Evolutionary conservation across 1,284 basidiomycete species (phyloP).

Genomic region (Ceratobasidium theobromae): DNA sequence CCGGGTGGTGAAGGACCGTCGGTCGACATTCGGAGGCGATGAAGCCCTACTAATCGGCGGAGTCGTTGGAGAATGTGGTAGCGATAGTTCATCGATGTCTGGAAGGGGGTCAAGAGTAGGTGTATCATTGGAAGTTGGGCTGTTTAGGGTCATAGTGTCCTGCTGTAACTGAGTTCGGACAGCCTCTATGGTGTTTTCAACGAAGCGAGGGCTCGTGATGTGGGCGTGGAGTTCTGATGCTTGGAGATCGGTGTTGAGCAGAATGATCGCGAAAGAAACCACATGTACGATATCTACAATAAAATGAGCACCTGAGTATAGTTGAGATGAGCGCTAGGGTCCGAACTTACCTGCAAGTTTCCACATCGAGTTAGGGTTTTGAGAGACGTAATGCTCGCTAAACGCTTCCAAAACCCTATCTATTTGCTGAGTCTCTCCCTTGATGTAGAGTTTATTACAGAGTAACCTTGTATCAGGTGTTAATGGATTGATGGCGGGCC

Average conservation of each 20-base stretch:
- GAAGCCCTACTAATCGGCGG: not conserved
- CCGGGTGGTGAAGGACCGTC: not conserved
- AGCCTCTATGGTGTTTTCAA: constrained; percentile 26
- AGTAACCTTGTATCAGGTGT: constrained; percentile 6
- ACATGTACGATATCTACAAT: constrained; percentile 28
- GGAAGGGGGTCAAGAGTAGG: constrained; percentile 9
- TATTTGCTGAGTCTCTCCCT: constrained; percentile 31
- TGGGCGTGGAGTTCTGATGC: constrained; percentile 27
- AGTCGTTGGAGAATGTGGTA: not conserved
- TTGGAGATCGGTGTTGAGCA: constrained; percentile 31
- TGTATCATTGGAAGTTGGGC: not conserved
- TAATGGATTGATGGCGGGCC: not conserved
- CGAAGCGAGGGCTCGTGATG: constrained; percentile 19
- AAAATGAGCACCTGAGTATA: not conserved
- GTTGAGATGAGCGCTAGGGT: not conserved
- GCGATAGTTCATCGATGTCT: constrained; percentile 18
- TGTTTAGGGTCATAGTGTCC: not conserved
- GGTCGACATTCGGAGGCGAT: constrained; percentile 9
- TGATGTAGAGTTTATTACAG: constrained; percentile 28
- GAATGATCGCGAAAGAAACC: constrained; percentile 28
- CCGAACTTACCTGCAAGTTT: not conserved
- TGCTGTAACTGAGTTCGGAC: constrained; percentile 17
- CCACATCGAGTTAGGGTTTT: constrained; percentile 17
- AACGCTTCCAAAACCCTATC: constrained; percentile 25
- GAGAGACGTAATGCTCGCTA: constrained; percentile 16